Evolutionary conservation across 805 yeast species (phyloP), one percentile per base, ranked within the genome.

Genomic region (Kodamaea restingae): DNA sequence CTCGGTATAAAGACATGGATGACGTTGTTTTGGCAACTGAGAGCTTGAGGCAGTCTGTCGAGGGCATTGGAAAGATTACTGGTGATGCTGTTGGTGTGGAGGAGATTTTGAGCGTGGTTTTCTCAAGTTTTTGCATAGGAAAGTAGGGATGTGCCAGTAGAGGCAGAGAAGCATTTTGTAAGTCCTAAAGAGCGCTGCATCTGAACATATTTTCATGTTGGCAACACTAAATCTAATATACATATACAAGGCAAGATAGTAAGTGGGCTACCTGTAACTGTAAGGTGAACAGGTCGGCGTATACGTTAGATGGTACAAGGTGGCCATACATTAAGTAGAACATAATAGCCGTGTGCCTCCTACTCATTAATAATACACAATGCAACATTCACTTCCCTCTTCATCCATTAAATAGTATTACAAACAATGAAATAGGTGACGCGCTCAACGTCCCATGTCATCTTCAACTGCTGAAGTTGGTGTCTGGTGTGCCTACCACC

Each of bases 121-220:
- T 93, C 55, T 81, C 95, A 2, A 84, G 80, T 45, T 93, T 93
- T 57, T 93, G 98, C 60, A 88, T 93, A 15, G 98, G 98, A 0
- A 91, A 91, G 59, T 91, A 64, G 48, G 25, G 12, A 10, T 29
- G n/a, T 8, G 21, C 5, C 21, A 18, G 32, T 4, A n/a, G n/a
- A n/a, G n/a, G n/a, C n/a, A n/a, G n/a, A n/a, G n/a, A n/a, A n/a
- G n/a, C n/a, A n/a, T n/a, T n/a, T n/a, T n/a, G n/a, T n/a, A n/a
- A n/a, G n/a, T n/a, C n/a, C n/a, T n/a, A n/a, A n/a, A n/a, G n/a
- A n/a, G n/a, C n/a, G n/a, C n/a, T n/a, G n/a, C n/a, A n/a, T n/a
- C n/a, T n/a, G n/a, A n/a, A n/a, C n/a, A n/a, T n/a, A n/a, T n/a
- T n/a, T n/a, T n/a, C n/a, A n/a, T n/a, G n/a, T n/a, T n/a, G n/a